Percentiles rank a stretch among this genome's conserved stretches.
Conservation (phyloP, 371 early-diverging fungal species). For the Apophysomyces ossiformis region DNA sequence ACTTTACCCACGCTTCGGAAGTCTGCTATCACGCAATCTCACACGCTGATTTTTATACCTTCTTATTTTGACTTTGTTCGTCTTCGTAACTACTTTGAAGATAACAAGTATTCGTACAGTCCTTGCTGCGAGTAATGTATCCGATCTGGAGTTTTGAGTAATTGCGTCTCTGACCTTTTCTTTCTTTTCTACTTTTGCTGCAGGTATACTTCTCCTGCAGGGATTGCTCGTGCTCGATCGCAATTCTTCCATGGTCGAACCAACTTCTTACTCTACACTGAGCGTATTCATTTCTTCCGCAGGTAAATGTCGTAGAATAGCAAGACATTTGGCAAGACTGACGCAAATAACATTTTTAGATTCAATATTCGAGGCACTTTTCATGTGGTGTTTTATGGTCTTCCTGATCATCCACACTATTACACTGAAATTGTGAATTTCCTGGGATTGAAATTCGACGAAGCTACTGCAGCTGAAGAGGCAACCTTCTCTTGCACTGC, state of each 20-base stretch:
- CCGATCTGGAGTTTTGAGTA: slow-evolving; percentile 22
- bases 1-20: slow-evolving; percentile 64
- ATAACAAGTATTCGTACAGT: slow-evolving; percentile 74
- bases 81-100: slow-evolving; percentile 84
- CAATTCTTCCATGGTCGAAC: slow-evolving; percentile 83
- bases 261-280: slow-evolving; percentile 84
- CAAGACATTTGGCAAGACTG: too few species aligned
- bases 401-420: slow-evolving; percentile 87
- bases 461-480: slow-evolving; percentile 59
- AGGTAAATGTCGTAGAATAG: slow-evolving; percentile 37
- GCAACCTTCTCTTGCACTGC: slow-evolving; percentile 69
- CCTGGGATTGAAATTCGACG: slow-evolving; percentile 50
- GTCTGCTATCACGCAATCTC: slow-evolving; percentile 65
- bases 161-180: not conserved
- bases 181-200: not conserved
- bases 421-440: slow-evolving; percentile 90
- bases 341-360: slow-evolving; percentile 32
- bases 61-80: slow-evolving; percentile 97
- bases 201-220: slow-evolving; percentile 67
- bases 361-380: slow-evolving; percentile 84
- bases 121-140: slow-evolving; percentile 73
- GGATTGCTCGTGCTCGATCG: slow-evolving; percentile 78
- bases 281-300: slow-evolving; percentile 94
- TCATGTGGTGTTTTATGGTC: slow-evolving; percentile 88
- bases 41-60: slow-evolving; percentile 90